Evolutionary conservation across 148 eudicot genomes (phyloP).

Genomic region (Camellia granthamiana): DNA sequence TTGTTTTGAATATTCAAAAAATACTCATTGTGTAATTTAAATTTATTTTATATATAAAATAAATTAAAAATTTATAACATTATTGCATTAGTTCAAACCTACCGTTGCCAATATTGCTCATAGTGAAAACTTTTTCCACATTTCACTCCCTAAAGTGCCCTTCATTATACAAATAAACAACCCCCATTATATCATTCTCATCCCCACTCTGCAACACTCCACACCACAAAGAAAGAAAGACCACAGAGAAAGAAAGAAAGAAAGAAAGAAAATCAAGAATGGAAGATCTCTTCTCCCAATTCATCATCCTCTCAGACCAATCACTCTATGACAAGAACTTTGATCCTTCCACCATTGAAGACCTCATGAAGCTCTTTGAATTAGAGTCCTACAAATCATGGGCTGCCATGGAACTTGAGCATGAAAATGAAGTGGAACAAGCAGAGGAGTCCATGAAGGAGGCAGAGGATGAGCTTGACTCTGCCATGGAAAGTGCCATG

Average conservation of each 20-base stretch:
- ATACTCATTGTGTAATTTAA: too few relatives aligned
- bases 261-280: conserved; percentile 14
- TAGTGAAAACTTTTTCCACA: neutral
- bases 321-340: conserved; percentile 55
- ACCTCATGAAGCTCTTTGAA: conserved; percentile 69
- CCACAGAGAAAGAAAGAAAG: neutral
- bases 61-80: too few relatives aligned
- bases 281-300: conserved; percentile 62
- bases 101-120: neutral
- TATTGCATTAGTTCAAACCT: neutral
- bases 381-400: conserved; percentile 70
- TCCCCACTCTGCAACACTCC: neutral
- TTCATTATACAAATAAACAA: too few relatives aligned
- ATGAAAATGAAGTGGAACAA: conserved; percentile 30
- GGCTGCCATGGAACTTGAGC: conserved; percentile 62
- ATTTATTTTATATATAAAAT: too few relatives aligned
- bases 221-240: neutral
- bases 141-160: neutral
- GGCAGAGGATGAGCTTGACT: conserved; percentile 59
- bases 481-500: conserved; percentile 72
- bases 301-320: conserved; percentile 56
- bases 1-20: neutral
- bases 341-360: conserved; percentile 66
- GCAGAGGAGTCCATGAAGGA: conserved; percentile 39
- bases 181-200: neutral